Evolutionary conservation across 139 green algal species (phyloP), one percentile per base, ranked within the genome.

Genomic region (Marvania coccoides): DNA sequence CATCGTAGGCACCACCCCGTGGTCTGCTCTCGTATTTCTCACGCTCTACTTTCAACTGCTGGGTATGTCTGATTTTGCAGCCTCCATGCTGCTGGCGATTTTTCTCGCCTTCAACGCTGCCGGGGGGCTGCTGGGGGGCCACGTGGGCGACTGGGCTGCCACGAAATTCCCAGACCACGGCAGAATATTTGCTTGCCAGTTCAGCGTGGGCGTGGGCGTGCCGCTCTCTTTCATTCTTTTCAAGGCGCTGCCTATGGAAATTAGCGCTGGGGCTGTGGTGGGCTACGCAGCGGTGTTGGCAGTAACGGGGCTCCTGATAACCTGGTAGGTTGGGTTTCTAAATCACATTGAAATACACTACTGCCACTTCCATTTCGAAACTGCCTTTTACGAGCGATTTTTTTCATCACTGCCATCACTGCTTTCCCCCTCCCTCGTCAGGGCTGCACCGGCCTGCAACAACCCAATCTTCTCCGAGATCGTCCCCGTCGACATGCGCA

Each of bases 41-140:
- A 89, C 80, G 2, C 61, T 89, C 24, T 88, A 84, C 70, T 67
- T 87, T 12, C 81, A 88, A 64, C 74, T 88, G 26, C 63, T 83
- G 51, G 82, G 81, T 60, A 83, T 87, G 75, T 72, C 63, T 31
- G 68, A 88, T 53, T 38, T 63, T 4, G 38, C 47, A 6, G 75
- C 76, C 10, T 64, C 36, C 2, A 19, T 40, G 0, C 55, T 83
- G 2, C 67, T 79, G 61, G 68, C 68, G 0, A 15, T 80, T 2
- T 87, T 88, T 56, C 64, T 83, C n/a, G 61, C 40, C 7, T 37
- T 45, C 55, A 78, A 59, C 29, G 71, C 63, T 30, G 29, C 60
- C 40, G 63, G 55, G 14, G 45, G 5, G 40, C 10, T 4, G 2
- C 2, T 56, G 10, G 9, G 10, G 30, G 12, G 51, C 47, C 5